A percentile compares a stretch with the other conserved stretches of the same genome.
phyloP scores from a whole-genome alignment of 1,284 basidiomycete genomes.

The Erythrobasidium hasegawianum region DNA sequence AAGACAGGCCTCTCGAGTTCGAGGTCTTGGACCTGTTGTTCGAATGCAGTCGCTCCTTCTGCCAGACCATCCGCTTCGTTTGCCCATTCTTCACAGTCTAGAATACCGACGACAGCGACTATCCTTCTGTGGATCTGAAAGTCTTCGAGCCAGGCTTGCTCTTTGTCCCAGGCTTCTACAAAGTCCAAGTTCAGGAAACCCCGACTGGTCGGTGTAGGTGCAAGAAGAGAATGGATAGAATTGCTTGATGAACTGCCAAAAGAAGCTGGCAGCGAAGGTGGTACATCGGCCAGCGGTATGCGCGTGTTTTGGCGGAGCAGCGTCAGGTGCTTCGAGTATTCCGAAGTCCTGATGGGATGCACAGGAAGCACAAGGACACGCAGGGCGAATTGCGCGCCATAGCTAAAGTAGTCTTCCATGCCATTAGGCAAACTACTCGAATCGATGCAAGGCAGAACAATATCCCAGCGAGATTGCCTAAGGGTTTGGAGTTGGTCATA shows the following conservation, averaged over 20 bases:
- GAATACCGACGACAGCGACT: conserved; percentile 71
- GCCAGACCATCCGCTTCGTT: conserved; percentile 17
- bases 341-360: conserved; percentile 60
- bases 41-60: conserved; percentile 34
- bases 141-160: conserved; percentile 55
- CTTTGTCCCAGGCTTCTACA: conserved; percentile 58
- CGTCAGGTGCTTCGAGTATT: conserved; percentile 65
- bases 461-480: neutral
- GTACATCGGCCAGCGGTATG: conserved; percentile 71
- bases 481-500: neutral
- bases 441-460: neutral
- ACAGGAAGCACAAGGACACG: conserved; percentile 72
- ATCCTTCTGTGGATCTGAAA: conserved; percentile 73
- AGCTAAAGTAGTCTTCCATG: conserved; percentile 22
- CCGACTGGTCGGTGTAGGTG: conserved; percentile 68
- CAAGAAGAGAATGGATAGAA: conserved; percentile 55
- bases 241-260: neutral
- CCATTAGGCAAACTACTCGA: conserved; percentile 10
- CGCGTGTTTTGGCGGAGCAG: conserved; percentile 67
- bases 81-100: conserved; percentile 56
- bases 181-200: conserved; percentile 71
- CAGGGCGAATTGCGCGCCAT: conserved; percentile 46
- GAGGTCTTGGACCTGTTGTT: conserved; percentile 14
- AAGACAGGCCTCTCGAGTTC: conserved; percentile 37
- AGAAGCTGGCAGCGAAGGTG: conserved; percentile 52